Evolutionary conservation across 805 yeast species (phyloP).

Genomic region (Schizosaccharomyces osmophilus): DNA sequence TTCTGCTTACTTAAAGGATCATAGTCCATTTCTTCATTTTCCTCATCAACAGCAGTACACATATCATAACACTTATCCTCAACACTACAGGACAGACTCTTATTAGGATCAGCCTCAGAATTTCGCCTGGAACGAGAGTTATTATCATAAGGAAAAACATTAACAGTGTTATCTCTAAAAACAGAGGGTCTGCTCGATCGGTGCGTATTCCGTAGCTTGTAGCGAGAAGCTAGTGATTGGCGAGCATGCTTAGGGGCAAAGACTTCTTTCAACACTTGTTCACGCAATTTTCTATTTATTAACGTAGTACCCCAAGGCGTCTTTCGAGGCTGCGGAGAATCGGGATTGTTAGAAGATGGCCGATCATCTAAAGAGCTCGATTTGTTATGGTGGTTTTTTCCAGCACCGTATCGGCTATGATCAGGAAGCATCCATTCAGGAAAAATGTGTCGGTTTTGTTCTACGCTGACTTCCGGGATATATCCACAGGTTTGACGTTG

Average conservation of each 20-base stretch:
- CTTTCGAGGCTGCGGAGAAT: background rate
- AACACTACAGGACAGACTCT: background rate
- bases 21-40: background rate
- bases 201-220: background rate
- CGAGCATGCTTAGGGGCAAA: conserved; percentile 25
- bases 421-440: conserved; percentile 50
- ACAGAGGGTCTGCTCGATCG: background rate
- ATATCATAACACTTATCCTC: background rate
- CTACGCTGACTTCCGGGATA: conserved; percentile 63
- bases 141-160: background rate
- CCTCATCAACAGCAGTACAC: background rate
- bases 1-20: background rate
- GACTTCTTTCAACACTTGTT: conserved; percentile 46
- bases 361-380: background rate
- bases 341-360: background rate
- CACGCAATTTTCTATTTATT: conserved; percentile 47
- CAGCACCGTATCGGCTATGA: conserved; percentile 27
- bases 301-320: conserved; percentile 31
- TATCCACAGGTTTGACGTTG: background rate
- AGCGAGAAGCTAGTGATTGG: background rate
- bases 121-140: background rate
- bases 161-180: background rate
- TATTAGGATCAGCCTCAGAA: background rate
- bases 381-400: conserved; percentile 4
- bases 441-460: conserved; percentile 77